Base-by-base conservation (phyloP, 2,329 filamentous ascomycete genomes). In the Rutstroemia sp. region DNA sequence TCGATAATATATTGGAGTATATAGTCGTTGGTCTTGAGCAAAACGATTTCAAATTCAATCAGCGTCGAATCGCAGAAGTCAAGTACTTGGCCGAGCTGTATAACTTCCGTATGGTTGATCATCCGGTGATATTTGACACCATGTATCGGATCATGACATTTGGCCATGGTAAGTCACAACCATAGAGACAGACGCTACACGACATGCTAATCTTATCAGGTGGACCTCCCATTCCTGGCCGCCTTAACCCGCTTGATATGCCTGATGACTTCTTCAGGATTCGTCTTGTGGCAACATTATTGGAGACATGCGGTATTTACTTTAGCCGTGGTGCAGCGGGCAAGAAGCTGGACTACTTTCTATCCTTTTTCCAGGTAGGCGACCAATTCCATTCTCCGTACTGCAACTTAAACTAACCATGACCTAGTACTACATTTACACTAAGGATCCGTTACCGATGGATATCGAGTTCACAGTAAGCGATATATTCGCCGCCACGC, bases 21-120 rank as follows among this genome's bases (percentile, higher is more conserved):
- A 87, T 99, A 62, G 87, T 82, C 0, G 81, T 95, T 62, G 94
- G 94, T 1, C 78, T 99, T 2, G 94, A 99, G 72, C 83, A 92
- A 64, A 97, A 97, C 66, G 94, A 99, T 70, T 99, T 96, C 79
- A 92, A 95, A 67, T 95, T 91, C 74, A 96, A 95, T 69, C 94
- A 99, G 72, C 87, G 92, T 58, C 87, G 94, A 21, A 86, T 99
- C 60, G 90, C 95, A 2, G 92, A 97, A 71, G 90, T 96, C 67
- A 97, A 96, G 70, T 99, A 96, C 69, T 78, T 99, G 5, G 92
- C 90, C 21, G 94, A 99, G 72, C 81, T 99, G 9, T 99, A 99
- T 75, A 96, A 96, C 67, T 99, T 97, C 70, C 88, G 94, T 57
- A 90, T 99, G 82, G 81, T 99, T 39, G 94, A 99, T 71, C 94